Evolutionary conservation across 768 basidiomycete species (phyloP).

Genomic region (Lentinula detonsa): DNA sequence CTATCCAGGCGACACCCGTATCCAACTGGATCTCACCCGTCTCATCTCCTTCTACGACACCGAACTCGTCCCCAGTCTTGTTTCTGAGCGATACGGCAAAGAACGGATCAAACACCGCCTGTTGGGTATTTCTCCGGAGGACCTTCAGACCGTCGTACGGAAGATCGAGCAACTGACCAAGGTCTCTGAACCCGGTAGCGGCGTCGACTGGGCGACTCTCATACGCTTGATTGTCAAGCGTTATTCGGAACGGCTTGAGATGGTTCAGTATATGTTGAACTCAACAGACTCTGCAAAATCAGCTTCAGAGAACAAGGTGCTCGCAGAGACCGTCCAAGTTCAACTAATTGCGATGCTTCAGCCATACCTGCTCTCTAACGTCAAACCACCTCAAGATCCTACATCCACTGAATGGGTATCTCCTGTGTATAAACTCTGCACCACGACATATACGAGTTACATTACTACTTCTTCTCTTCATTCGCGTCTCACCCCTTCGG

Average conservation of each 20-base stretch:
- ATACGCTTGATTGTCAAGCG: conserved; percentile 32
- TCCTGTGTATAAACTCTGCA: conserved; percentile 25
- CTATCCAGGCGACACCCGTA: conserved; percentile 37
- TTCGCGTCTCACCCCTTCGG: conserved; percentile 11
- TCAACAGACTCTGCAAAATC: conserved; percentile 4
- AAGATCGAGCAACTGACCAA: conserved; percentile 22
- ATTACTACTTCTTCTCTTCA: conserved; percentile 10
- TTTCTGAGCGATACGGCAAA: conserved; percentile 20
- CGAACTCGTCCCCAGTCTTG: conserved; percentile 27
- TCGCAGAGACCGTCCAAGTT: conserved; percentile 18
- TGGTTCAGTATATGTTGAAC: conserved; percentile 30
- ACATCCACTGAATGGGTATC: conserved; percentile 22
- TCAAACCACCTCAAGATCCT: background rate
- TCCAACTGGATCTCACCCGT: conserved; percentile 34
- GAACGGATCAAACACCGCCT: conserved; percentile 30
- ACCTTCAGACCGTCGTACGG: conserved; percentile 16
- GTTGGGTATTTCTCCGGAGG: conserved; percentile 22
- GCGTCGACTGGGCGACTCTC: conserved; percentile 36
- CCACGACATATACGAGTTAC: conserved; percentile 24
- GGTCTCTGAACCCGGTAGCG: conserved; percentile 10
- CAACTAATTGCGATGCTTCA: conserved; percentile 25
- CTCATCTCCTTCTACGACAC: conserved; percentile 40
- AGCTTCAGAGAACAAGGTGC: conserved; percentile 4
- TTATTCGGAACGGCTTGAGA: conserved; percentile 34
- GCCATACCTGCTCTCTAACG: conserved; percentile 21